Base-by-base conservation (phyloP, 805 yeast genomes). In the Candida ficus region DNA sequence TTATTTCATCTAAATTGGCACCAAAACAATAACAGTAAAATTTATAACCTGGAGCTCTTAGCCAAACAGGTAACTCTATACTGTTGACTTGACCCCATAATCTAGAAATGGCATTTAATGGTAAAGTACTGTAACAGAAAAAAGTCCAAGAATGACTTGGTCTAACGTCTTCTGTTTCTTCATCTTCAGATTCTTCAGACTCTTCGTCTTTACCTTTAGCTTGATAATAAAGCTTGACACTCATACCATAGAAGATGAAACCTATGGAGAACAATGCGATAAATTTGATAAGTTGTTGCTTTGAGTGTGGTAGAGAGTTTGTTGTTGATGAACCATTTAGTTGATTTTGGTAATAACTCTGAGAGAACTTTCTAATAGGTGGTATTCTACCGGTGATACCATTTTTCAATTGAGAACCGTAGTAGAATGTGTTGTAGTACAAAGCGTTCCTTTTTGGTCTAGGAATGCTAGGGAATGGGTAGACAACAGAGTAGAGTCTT, bases 71-170 rank as follows among this genome's bases (percentile, higher is more conserved):
- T 47, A 93, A 68, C 34, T 78, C 81, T 33, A 90, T 71, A 41
- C 80, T 80, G 58, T 93, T 93, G 43, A 93, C 74, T 53, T 77
- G 79, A 25, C 99, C 99, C 99, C 99, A 93, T 33, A 91, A 64
- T 46, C 99, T 75, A 1, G 97, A 89, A 26, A 89, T 70, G 2
- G 96, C 85, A 57, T 90, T 88, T 58, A 93, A 72, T 1, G 99
- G 99, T 35, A 93, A 68, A 2, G 96, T 81, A 4, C 89, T 78
- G 62, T 93, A 93, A 23, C 93, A 83, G 56, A 87, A 90, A 42
- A 91, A 75, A 31, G 83, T 80, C 97, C 97, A 90, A 8, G 95
- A 83, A 48, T 78, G 81, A 7, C 76, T 75, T 8, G 89, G 90
- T 50, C 73, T 73, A 41, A 75, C 70, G 9, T 39, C 35, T 25